Evolutionary conservation across 441 rosid species (phyloP), one percentile per base, ranked within the genome.

Genomic region (Gossypium gossypioides): DNA sequence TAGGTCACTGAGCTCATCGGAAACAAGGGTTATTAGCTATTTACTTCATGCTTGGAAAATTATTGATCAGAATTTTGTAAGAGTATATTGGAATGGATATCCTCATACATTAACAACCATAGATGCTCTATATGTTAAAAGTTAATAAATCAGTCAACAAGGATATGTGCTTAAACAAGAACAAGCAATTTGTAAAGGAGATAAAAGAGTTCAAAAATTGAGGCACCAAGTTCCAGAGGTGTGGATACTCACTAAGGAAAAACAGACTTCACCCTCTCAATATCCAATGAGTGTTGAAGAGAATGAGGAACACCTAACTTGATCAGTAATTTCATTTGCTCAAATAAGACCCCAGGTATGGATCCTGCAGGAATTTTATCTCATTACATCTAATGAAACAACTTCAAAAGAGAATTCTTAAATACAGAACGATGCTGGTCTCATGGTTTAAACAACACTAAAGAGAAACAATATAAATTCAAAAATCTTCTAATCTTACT

Each of bases 271-370:
- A 90, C 89, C 81, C 85, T 83, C 40, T 85, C 91, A 0, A 88
- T 77, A 82, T 90, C 94, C 76, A 94, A 82, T 2, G 81, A 84
- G 34, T 85, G 87, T 72, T 90, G 94, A 52, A 94, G 91, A 73
- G 93, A 86, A 80, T 57, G 89, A 61, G 97, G 99, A 69, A 94
- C 97, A 73, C 99, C 97, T 22, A 92, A 84, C 86, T 89, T 94
- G 80, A 94, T 84, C 80, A 83, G 81, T 32, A 92, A 82, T 77
- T 94, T 92, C 97, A 94, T 89, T 80, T 94, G 89, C 51, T 76
- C 95, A 80, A 86, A 87, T 56, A 93, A 54, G 73, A 91, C 92
- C 59, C 97, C 97, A 22, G 92, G 97, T 66, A 92, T 87, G 37
- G 99, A 89, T 69, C 97, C 98, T 90, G 86, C 64, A 77, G 46